phyloP scores from a whole-genome alignment of 2,329 filamentous ascomycete species.

The Penicillium sp. region DNA sequence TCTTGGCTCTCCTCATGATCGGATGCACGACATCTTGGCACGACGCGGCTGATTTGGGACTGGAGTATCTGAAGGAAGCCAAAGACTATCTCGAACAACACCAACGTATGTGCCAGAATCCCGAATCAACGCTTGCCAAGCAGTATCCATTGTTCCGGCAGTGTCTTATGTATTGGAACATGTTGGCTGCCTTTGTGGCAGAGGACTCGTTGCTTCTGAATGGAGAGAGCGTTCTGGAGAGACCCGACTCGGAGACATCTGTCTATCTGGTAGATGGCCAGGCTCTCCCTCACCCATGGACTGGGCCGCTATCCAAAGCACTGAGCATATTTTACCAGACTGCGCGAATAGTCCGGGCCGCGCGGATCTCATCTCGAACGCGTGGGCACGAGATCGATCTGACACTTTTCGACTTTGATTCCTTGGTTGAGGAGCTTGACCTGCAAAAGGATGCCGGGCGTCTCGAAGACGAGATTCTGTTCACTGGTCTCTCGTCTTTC shows the following conservation, averaged over 20 bases:
- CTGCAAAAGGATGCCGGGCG: conserved; percentile 18
- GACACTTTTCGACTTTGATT: conserved; percentile 17
- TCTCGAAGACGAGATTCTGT: conserved; percentile 21
- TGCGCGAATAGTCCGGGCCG: conserved; percentile 17
- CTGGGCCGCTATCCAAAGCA: conserved; percentile 20
- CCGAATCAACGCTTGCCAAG: conserved; percentile 18
- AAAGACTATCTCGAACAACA: conserved; percentile 20
- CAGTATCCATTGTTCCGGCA: conserved; percentile 24
- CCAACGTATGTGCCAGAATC: conserved; percentile 15
- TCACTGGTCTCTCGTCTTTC: conserved; percentile 21
- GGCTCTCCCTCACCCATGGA: conserved; percentile 22
- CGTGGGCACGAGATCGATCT: conserved; percentile 9
- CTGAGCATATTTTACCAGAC: conserved; percentile 20
- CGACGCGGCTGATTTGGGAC: conserved; percentile 18
- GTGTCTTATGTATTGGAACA: conserved; percentile 24
- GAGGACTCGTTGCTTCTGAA: conserved; percentile 20
- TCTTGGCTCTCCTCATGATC: conserved; percentile 22
- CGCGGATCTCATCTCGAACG: conserved; percentile 15
- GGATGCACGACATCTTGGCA: conserved; percentile 24
- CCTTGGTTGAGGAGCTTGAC: conserved; percentile 18
- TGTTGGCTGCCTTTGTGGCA: conserved; percentile 22
- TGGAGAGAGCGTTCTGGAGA: conserved; percentile 14
- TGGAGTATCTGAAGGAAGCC: conserved; percentile 22
- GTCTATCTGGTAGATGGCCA: conserved; percentile 24
- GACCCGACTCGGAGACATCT: conserved; percentile 15